Base-by-base conservation (phyloP, 139 green algal species). In the Gonium pectorale region DNA sequence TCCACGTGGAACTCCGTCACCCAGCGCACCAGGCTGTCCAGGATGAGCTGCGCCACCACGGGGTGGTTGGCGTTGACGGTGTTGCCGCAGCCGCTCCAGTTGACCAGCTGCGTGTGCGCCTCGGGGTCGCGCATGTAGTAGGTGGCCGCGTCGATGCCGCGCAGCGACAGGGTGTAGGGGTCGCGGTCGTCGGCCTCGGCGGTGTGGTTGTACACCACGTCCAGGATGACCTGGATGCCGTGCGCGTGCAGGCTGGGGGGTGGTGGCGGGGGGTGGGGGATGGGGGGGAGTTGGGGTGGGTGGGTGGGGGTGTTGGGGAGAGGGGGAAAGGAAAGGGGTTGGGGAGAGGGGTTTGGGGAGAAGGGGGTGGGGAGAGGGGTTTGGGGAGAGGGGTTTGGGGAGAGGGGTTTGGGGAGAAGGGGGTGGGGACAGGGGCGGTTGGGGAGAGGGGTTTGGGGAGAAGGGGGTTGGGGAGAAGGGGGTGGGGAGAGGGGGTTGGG, bases 161-260 rank as follows among this genome's bases (percentile, higher is more conserved):
- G 59, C 51, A 84, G 37, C 7, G 31, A 63, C 29, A 84, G 63
- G 9, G 44, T 74, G 78, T 84, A 84, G 43, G 78, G 87, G 41
- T 80, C 81, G 33, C n/a, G 79, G 87, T 99, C 96, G 67, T 88
- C 93, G 81, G 90, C 93, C 88, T 99, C 96, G 0, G 84, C 93
- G 0, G 96, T 99, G 93, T 99, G 96, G 88, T 99, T 99, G 94
- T 98, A 99, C 67, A 98, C 96, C 33, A 99, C 96, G 70, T 99
- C 96, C 64, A 99, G 79, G 54, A 99, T 94, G 31, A 99, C 96
- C 82, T 98, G 92, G 78, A 98, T 97, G 60, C 94, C 94, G 5
- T 85, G 85, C 0, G 59, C 85, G 60, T 98, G 96, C 59, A 98
- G 89, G 64, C 89, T 90, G 87, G 19, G 43, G 40, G 82, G 21